Base-by-base conservation (phyloP, 2,329 filamentous ascomycete genomes). In the Fusarium torreyae region DNA sequence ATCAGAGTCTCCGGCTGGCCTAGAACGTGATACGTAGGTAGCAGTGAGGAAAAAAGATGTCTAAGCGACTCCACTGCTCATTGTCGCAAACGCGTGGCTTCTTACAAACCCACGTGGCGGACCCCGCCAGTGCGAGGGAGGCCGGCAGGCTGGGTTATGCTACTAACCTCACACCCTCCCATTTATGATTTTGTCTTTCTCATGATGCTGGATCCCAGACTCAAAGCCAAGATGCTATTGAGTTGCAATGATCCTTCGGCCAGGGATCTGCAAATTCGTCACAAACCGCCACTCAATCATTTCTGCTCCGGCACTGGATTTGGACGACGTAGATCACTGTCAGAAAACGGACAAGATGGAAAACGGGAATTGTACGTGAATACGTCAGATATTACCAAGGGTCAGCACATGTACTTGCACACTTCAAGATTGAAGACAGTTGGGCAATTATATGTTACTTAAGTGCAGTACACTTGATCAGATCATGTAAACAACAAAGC, bases 41-140 rank as follows among this genome's bases (percentile, higher is more conserved):
- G 36, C 34, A 64, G 39, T 38, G 7, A 38, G 18, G 31, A 52
- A 39, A 18, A 43, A 42, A 58, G 51, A 44, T 49, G 38, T 57
- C 55, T 43, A 57, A 59, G 36, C 54, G 58, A 64, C 70, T 73
- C 72, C 72, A 73, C 70, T 62, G 45, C 60, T 66, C 63, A 63
- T 70, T 58, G 54, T 74, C 53, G 60, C 60, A 62, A 66, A 68
- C 63, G 65, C 62, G 69, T 74, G 68, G 71, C 72, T 75, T 63
- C 39, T 60, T 68, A 67, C 49, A 71, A 73, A 68, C 60, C 75
- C 74, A 76, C 74, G 74, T 76, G 74, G 74, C 72, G 58, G 63
- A 57, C 62, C 67, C 72, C 69, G 64, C 71, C 53, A 54, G 48
- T 46, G 63, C 40, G 51, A 66, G 57, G 55, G 38, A 53, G 31